Base-by-base conservation (phyloP, 257 asterid genomes). In the Cordia subcordata region DNA sequence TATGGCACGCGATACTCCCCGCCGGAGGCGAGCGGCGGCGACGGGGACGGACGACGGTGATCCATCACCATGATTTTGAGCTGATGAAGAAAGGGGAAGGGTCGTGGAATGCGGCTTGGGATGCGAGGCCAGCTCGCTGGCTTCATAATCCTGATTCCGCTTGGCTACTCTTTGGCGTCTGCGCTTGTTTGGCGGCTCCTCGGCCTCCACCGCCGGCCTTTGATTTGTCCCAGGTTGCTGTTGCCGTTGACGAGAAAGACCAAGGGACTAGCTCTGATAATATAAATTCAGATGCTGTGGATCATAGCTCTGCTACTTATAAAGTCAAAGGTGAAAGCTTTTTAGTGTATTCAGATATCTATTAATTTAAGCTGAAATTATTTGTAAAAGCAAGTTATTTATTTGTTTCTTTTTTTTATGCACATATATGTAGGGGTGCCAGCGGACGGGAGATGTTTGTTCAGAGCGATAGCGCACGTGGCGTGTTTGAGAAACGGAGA, bases 71-170 rank as follows among this genome's bases (percentile, higher is more conserved):
- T 47, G 79, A 78, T 60, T 66, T 72, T 46, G 86, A 76, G 63
- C 38, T 76, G 51, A 55, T 56, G 64, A 74, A 67, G 61, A 71
- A 66, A 23, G 91, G 94, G 0, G 96, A 87, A 58, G 97, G 97
- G 1, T 90, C 97, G 0, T 90, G 97, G 97, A 90, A 90, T 55
- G 96, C 75, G 22, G 86, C 85, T 10, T 86, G 97, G 97, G 97
- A 90, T 59, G 82, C 92, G 10, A 55, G 97, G 62, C 94, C 96
- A 32, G 97, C 97, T 64, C 77, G 97, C 40, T 90, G 97, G 97
- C 82, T 87, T 19, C 94, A 85, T 65, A 82, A 83, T 62, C 79
- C 84, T 8, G 85, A 90, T n/a, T 87, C 91, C 5, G 97, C 84
- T 4, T 90, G 96, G 96, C 66, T 87, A 35, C 75, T 90, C n/a